Evolutionary conservation across 2,329 filamentous ascomycete genomes (phyloP).

Genomic region (Eutypa lata): DNA sequence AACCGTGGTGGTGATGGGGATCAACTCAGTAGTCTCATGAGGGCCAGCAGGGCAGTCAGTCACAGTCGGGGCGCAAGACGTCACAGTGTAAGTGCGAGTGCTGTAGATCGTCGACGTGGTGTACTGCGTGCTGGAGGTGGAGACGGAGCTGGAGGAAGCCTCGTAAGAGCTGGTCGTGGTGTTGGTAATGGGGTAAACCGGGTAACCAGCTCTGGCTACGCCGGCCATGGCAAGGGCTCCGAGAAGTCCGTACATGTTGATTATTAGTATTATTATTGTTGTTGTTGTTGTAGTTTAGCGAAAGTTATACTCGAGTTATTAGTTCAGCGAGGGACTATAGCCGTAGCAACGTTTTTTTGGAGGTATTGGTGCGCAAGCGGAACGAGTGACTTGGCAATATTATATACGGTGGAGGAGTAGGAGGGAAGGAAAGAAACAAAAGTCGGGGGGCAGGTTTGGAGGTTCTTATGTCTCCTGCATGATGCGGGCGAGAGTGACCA

Average conservation of each 20-base stretch:
- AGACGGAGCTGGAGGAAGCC: background rate
- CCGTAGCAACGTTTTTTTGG: constrained; percentile 4
- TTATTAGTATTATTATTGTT: constrained; percentile 6
- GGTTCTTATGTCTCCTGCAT: background rate
- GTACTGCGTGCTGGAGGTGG: constrained; percentile 5
- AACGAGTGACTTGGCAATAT: constrained; percentile 16
- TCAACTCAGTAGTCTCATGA: constrained; percentile 11
- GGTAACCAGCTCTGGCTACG: constrained; percentile 12
- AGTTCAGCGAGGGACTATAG: constrained; percentile 11
- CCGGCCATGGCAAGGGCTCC: constrained; percentile 18
- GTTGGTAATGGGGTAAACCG: constrained; percentile 1
- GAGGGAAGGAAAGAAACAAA: background rate
- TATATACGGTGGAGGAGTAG: background rate
- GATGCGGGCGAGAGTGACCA: background rate
- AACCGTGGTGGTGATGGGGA: constrained; percentile 11
- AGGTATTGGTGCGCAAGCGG: constrained; percentile 8
- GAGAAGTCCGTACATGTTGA: constrained; percentile 17
- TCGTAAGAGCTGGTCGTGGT: background rate
- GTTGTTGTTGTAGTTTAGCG: constrained; percentile 1
- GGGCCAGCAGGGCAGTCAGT: constrained; percentile 11
- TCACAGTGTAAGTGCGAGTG: constrained; percentile 1
- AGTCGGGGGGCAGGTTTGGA: background rate
- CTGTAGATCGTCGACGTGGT: constrained; percentile 16
- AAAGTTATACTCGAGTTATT: constrained; percentile 6
- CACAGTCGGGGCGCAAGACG: constrained; percentile 9